Percentiles rank a stretch among this genome's conserved stretches.
Evolutionary conservation across 352 stramenopile species (phyloP).

Genomic region (Paralagenidium karlingii): DNA sequence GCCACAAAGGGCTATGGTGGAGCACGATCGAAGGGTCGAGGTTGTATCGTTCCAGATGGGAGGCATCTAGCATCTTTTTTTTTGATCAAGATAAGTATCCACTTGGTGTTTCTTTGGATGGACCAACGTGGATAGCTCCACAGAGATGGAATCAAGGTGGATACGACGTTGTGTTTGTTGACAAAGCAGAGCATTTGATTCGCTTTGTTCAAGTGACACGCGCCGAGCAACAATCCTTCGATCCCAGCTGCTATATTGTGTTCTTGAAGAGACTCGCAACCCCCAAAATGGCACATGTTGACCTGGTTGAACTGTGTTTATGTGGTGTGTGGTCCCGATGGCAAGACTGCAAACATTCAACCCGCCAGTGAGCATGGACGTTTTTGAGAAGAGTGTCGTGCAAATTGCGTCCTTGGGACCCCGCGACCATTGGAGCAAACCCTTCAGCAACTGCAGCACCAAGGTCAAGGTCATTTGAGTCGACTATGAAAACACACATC

Average conservation of each 20-base stretch:
- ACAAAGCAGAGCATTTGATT: constrained; percentile 5
- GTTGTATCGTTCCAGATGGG: constrained; percentile 1
- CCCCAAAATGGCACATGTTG: constrained; percentile 4
- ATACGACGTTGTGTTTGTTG: constrained; percentile 9
- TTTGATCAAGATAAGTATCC: constrained; percentile 7
- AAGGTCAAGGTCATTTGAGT: no score
- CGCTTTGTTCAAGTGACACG: constrained; percentile 8
- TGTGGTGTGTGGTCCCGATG: no score
- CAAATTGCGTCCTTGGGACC: no score
- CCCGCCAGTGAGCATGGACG: no score
- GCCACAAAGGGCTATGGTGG: constrained; percentile 4
- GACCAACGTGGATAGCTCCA: constrained; percentile 7
- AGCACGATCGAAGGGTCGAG: constrained; percentile 3
- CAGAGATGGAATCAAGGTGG: constrained; percentile 7
- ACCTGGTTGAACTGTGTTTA: constrained; percentile 5
- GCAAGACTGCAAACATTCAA: no score
- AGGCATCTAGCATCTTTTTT: constrained; percentile 4
- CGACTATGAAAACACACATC: no score
- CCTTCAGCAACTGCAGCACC: no score
- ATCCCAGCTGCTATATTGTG: constrained; percentile 2
- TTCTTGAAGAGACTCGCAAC: constrained; percentile 8
- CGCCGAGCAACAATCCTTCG: constrained; percentile 3
- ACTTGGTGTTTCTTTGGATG: constrained; percentile 5
- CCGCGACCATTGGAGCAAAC: no score
- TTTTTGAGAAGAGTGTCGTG: no score